Conservation (phyloP, 176 grass and related monocot species). For the Oryza officinalis region DNA sequence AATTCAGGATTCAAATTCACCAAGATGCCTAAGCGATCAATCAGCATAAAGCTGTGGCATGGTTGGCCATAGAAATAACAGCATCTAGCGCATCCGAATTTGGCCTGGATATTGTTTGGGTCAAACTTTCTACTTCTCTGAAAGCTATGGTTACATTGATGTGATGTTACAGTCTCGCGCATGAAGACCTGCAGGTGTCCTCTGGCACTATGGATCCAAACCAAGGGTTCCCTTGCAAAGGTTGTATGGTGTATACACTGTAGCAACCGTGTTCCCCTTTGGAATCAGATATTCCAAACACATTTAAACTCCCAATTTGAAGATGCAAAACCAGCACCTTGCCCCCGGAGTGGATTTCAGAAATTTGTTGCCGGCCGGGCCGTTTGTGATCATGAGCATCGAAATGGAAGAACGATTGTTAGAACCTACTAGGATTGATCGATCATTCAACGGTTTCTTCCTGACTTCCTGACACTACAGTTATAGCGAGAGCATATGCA, state of each 20-base stretch:
- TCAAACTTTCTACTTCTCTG: background rate
- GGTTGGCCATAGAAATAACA: constrained; percentile 5
- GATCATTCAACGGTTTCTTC: background rate
- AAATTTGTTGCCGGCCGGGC: background rate
- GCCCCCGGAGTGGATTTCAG: background rate
- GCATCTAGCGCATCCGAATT: background rate
- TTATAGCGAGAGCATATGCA: background rate
- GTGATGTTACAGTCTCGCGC: background rate
- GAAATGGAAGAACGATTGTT: too few relatives aligned
- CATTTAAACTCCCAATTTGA: background rate
- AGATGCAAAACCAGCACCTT: background rate
- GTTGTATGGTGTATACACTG: background rate
- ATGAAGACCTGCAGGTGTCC: background rate
- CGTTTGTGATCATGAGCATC: background rate
- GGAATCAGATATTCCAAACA: background rate
- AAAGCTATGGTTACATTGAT: background rate
- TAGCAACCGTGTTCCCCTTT: background rate
- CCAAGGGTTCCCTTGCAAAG: background rate
- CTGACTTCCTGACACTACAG: background rate
- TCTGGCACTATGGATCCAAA: background rate
- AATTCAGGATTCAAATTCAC: background rate
- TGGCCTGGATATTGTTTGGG: background rate
- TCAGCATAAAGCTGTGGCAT: background rate
- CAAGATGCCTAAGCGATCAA: background rate
- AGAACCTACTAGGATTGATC: background rate